Percentiles rank a stretch among this genome's conserved stretches.
Conservation (phyloP, 495 filamentous ascomycete species). For the Amorphotheca resinae region DNA sequence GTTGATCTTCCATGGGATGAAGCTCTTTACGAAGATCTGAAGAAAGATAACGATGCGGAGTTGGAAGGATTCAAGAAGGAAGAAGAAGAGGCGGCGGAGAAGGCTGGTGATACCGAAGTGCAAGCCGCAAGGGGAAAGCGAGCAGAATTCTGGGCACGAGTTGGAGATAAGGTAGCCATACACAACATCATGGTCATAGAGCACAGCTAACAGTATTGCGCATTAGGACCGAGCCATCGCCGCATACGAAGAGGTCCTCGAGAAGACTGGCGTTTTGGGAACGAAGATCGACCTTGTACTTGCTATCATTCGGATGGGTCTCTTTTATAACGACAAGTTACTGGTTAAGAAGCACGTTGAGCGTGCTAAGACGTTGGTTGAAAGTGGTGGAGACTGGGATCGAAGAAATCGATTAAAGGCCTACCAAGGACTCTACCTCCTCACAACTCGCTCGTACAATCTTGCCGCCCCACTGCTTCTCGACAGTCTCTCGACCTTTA, state of each 20-base stretch:
- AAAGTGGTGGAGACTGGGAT: conserved; percentile 96
- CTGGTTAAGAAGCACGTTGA: conserved; percentile 90
- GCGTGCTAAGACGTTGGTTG: conserved; percentile 77
- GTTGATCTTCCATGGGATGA: conserved; percentile 83
- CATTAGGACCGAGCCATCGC: conserved; percentile 80
- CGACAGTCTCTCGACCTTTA: conserved; percentile 96
- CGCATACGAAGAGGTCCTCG: conserved; percentile 80
- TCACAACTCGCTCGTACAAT: conserved; percentile 82
- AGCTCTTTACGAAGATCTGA: conserved; percentile 67
- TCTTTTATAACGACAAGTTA: conserved; percentile 87
- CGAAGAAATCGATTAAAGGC: conserved; percentile 95
- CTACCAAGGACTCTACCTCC: conserved; percentile 87
- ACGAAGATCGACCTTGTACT: conserved; percentile 95
- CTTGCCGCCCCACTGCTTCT: conserved; percentile 85
- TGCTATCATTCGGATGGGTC: conserved; percentile 85
- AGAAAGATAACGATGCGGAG: conserved; percentile 82
- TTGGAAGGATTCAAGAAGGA: conserved; percentile 88
- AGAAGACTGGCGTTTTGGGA: conserved; percentile 87
- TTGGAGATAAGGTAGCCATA: conserved; percentile 76
- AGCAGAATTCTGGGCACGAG: conserved; percentile 86
- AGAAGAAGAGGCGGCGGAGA: conserved; percentile 86
- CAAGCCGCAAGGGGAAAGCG: conserved; percentile 85
- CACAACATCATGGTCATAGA: background rate
- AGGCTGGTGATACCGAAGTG: conserved; percentile 91
- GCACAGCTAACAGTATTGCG: background rate